Percentiles rank a stretch among this genome's conserved stretches.
These are phyloP conservation scores for Neurospora africana DNA, from an alignment of 495 filamentous ascomycete genomes.

Conservation along the genomic window DNA sequence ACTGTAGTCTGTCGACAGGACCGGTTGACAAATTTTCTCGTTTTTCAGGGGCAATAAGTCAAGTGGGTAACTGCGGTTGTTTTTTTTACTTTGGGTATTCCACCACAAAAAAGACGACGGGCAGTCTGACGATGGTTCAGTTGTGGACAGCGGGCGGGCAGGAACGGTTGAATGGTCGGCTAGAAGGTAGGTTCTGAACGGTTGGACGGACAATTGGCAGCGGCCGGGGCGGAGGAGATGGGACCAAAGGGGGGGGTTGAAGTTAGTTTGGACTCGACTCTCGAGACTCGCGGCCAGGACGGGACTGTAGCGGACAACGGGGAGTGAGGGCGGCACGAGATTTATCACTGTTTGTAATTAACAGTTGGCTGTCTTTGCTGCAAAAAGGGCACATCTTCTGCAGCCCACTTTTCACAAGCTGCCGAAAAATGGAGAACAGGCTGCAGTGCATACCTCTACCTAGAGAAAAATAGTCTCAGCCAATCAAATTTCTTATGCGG, in stretches of 20 bases:
- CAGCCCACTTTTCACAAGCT: background rate
- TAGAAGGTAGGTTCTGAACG: background rate
- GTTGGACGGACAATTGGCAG: background rate
- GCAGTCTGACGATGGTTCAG: background rate
- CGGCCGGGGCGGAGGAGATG: background rate
- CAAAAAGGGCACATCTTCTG: background rate
- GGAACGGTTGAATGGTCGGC: background rate
- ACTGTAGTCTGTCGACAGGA: background rate
- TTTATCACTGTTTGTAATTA: background rate
- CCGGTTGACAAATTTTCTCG: background rate
- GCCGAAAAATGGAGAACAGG: background rate
- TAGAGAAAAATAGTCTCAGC: background rate
- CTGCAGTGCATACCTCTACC: background rate
- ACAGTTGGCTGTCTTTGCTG: background rate
- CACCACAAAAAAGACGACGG: background rate
- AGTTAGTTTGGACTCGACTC: background rate
- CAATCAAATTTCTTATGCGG: background rate
- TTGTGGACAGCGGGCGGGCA: background rate
- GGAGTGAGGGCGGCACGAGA: background rate
- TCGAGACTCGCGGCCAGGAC: background rate
- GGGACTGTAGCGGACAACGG: background rate
- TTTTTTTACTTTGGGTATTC: background rate
- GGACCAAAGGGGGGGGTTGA: background rate
- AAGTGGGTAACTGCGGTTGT: background rate
- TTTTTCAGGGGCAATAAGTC: background rate